phyloP scores from a whole-genome alignment of 2,329 filamentous ascomycete genomes.

The Aaosphaeria pasadenensis region DNA sequence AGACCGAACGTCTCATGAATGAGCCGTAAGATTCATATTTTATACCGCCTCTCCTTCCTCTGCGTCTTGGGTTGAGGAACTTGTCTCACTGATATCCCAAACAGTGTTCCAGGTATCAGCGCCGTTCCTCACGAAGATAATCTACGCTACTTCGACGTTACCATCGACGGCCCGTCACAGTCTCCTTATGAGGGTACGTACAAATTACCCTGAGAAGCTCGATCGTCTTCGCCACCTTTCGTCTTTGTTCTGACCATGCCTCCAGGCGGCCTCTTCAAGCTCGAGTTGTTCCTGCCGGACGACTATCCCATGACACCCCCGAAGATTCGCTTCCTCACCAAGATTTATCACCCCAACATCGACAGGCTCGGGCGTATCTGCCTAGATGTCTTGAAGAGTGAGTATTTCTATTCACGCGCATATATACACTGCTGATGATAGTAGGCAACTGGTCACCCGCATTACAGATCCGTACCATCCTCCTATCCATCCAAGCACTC shows the following conservation, averaged over 20 bases:
- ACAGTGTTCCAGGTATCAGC: slow-evolving; percentile 90
- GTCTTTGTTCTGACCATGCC: slow-evolving; percentile 1
- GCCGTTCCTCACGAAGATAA: slow-evolving; percentile 96
- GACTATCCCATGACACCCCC: slow-evolving; percentile 99
- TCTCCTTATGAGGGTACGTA: slow-evolving; percentile 90
- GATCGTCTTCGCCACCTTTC: not conserved
- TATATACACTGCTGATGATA: slow-evolving; percentile 7
- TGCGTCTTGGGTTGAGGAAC: not conserved
- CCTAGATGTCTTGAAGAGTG: slow-evolving; percentile 95
- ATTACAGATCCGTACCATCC: slow-evolving; percentile 94
- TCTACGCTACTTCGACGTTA: slow-evolving; percentile 95
- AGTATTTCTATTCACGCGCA: slow-evolving; percentile 2
- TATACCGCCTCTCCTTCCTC: not conserved
- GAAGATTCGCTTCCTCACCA: slow-evolving; percentile 97
- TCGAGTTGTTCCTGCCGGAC: slow-evolving; percentile 95
- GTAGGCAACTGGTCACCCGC: slow-evolving; percentile 98
- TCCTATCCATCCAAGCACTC: slow-evolving; percentile 96
- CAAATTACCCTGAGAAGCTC: not conserved
- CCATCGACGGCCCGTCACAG: slow-evolving; percentile 85
- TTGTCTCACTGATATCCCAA: slow-evolving; percentile 2
- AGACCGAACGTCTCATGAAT: slow-evolving; percentile 94
- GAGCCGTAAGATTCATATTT: slow-evolving; percentile 69
- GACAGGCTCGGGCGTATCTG: slow-evolving; percentile 97
- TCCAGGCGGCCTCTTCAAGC: slow-evolving; percentile 81
- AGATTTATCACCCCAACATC: slow-evolving; percentile 99